Evolutionary conservation across 139 green algal species (phyloP), one percentile per base, ranked within the genome.

Genomic region (Chlorella sp.): DNA sequence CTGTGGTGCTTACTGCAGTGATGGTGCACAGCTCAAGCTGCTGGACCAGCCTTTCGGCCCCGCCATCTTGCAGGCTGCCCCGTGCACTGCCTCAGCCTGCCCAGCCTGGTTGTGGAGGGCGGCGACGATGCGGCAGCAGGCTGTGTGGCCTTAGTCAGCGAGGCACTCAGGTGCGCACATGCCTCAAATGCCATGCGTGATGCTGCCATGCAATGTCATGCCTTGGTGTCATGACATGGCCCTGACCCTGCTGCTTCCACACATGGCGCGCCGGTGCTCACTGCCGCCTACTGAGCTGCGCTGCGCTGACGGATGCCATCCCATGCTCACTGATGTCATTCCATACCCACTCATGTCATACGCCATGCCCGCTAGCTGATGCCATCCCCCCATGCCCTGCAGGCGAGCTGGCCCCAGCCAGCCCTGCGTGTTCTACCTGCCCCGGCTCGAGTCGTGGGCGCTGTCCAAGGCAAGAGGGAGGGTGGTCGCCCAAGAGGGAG

Each of bases 51-150:
- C n/a, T n/a, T n/a, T n/a, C n/a, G n/a, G n/a, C n/a, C n/a, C n/a
- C n/a, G n/a, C n/a, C n/a, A n/a, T n/a, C n/a, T n/a, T n/a, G 32
- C 56, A 81, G 84, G 84, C 46, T 88, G 78, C 81, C 68, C 73
- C 2, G 58, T 90, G 65, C 83, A 87, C 48, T 81, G 67, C 51
- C n/a, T 92, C 78, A 92, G 84, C 75, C 75, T 92, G 78, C 87
- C 85, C 34, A 73, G 87, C 43, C 54, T 88, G 3, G 64, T 92
- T 17, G 62, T 72, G 9, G 86, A 75, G 24, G 86, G 89, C 26
- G 81, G 68, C 1, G 83, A 86, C 2, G 88, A 91, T 20, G 72
- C 72, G 5, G 30, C 83, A 13, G 54, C 58, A 0, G 88, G 81
- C 48, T 75, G 51, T 24, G 81, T 88, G 54, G 26, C 46, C 17